phyloP scores from a whole-genome alignment of 2,329 filamentous ascomycete genomes.

The Colletotrichum nymphaeae region DNA sequence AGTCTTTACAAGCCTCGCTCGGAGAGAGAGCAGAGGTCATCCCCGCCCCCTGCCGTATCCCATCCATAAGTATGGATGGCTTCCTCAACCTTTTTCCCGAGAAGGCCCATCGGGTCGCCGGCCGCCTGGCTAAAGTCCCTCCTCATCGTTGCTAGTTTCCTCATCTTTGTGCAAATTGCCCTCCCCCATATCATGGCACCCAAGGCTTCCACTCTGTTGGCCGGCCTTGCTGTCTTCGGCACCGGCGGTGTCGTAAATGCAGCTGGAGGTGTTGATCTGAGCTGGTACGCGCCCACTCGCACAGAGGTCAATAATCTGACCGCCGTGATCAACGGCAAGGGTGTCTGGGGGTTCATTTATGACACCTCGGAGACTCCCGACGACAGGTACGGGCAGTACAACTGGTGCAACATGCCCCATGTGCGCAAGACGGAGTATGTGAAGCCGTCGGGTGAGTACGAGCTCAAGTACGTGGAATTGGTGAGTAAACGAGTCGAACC shows the following conservation, averaged over 20 bases:
- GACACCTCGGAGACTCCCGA: conserved; percentile 71
- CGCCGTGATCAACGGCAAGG: conserved; percentile 66
- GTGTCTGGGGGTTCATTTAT: conserved; percentile 80
- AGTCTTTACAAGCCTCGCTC: background rate
- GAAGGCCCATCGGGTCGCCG: conserved; percentile 23
- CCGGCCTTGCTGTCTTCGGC: conserved; percentile 27
- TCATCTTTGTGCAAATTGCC: conserved; percentile 25
- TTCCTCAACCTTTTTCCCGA: conserved; percentile 20
- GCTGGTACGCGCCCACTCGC: conserved; percentile 69
- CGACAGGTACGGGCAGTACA: conserved; percentile 72
- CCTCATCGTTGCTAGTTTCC: conserved; percentile 26
- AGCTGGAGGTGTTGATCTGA: conserved; percentile 48
- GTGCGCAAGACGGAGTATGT: conserved; percentile 76
- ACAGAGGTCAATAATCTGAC: conserved; percentile 71
- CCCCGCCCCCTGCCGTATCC: too few species aligned
- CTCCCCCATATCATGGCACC: conserved; percentile 30
- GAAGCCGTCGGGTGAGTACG: conserved; percentile 63
- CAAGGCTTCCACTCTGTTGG: conserved; percentile 28
- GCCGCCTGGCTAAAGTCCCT: conserved; percentile 33
- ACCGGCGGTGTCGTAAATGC: conserved; percentile 6
- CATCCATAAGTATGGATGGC: conserved; percentile 34
- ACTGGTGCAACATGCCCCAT: conserved; percentile 92
- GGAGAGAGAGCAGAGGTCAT: background rate
- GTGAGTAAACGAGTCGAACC: conserved; percentile 54
- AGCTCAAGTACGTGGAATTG: conserved; percentile 80